Base-by-base conservation (phyloP, 2,329 filamentous ascomycete genomes). In the Talaromyces amestolkiae region DNA sequence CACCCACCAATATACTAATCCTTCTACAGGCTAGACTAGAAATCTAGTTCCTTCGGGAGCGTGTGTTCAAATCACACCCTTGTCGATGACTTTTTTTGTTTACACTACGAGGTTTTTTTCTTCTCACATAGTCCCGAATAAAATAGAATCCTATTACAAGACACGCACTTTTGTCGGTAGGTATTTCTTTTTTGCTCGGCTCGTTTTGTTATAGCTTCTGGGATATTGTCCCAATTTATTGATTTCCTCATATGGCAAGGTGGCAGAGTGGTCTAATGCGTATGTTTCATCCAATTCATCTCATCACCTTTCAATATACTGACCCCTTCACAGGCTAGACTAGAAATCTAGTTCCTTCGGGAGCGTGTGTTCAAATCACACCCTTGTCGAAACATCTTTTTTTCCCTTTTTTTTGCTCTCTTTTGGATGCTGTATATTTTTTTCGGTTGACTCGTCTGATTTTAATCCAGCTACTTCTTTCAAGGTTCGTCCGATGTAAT, bases 1-100 rank as follows among this genome's bases (percentile, higher is more conserved):
- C 0, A 4, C 22, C 45, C 22, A 3, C 4, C 24, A 51, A 3
- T 51, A 24, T 51, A 15, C 22, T 17, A 53, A 53, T 31, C 9
- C 11, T 33, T 15, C 11, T 10, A 53, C 3, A n/a, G 15, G 49
- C 27, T n/a, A 33, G 51, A 54, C 31, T 31, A 54, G 43, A 47
- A 47, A 47, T 47, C 43, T 47, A 47, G 45, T 49, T 49, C 45
- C 45, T 49, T 49, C 45, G 45, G 45, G 45, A 49, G 45, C 45
- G 45, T 49, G 45, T 49, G 45, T 49, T 49, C 45, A 49, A 49
- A 49, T 49, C 45, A 49, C 45, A 49, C 45, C 45, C 45, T 49
- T 49, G 45, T 49, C 45, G 45, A 22, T 3, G 10, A 13, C 17
- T 15, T 47, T 5, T 15, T 22, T 47, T 37, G 11, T 37, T 3